Conservation (phyloP, 768 basidiomycete genomes). For the Macrolepiota dolichaula region DNA sequence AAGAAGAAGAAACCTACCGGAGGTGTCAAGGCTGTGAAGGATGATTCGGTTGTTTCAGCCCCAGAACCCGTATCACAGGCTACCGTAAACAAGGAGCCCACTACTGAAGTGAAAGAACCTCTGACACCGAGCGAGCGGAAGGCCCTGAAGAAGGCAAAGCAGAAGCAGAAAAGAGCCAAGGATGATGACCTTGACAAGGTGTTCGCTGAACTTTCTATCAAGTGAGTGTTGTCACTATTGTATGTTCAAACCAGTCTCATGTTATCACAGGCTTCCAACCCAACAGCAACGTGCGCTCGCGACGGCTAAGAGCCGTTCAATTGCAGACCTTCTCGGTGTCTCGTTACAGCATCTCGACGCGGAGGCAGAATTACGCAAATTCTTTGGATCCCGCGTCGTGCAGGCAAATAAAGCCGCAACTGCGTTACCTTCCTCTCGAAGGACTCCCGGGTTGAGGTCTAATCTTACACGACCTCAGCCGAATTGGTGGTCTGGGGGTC, state of each 20-base stretch:
- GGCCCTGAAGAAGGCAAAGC: conserved; percentile 60
- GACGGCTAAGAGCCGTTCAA: conserved; percentile 26
- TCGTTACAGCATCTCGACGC: conserved; percentile 79
- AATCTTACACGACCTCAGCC: conserved; percentile 74
- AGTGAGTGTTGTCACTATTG: conserved; percentile 42
- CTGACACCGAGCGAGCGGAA: conserved; percentile 44
- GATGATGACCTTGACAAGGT: conserved; percentile 82
- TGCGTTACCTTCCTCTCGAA: conserved; percentile 25
- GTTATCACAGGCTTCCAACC: conserved; percentile 44
- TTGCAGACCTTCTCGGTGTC: conserved; percentile 67
- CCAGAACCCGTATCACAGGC: conserved; percentile 4
- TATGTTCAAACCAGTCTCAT: not conserved
- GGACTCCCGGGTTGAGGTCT: conserved; percentile 54
- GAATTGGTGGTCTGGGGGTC: conserved; percentile 69
- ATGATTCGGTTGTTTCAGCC: not conserved
- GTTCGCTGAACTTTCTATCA: conserved; percentile 77
- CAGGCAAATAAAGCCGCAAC: conserved; percentile 46
- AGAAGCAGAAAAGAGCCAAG: conserved; percentile 62
- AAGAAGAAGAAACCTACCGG: conserved; percentile 34
- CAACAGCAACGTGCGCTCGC: conserved; percentile 36
- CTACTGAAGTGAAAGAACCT: conserved; percentile 11
- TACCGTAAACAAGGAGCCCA: conserved; percentile 5
- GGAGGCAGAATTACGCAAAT: conserved; percentile 87
- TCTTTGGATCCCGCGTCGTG: conserved; percentile 92
- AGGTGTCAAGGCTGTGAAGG: not conserved